These are phyloP conservation scores for Colletotrichum sublineola DNA, from an alignment of 2,329 filamentous ascomycete genomes.

Conservation along the genomic window DNA sequence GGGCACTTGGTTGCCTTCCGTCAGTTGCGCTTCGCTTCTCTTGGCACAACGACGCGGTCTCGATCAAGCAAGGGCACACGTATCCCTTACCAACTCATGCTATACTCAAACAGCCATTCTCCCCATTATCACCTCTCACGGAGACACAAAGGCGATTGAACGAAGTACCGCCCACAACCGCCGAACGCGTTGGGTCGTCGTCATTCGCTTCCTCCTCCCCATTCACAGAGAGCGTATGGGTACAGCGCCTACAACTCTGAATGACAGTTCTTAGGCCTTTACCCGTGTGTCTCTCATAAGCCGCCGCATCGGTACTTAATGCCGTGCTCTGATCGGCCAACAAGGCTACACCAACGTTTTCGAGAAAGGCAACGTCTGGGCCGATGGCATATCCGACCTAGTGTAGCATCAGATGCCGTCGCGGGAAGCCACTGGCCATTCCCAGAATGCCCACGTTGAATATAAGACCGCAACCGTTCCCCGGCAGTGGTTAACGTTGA, in stretches of 20 bases:
- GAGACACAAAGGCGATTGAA: conserved; percentile 3
- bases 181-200: conserved; percentile 1
- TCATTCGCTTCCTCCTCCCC: not conserved
- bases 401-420: conserved; percentile 11
- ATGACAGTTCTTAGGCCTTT: not conserved
- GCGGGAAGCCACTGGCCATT: conserved; percentile 13
- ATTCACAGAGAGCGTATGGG: not conserved
- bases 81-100: not conserved
- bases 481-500: conserved; percentile 33
- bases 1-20: not conserved
- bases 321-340: not conserved
- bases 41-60: not conserved
- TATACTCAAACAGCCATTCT: conserved; percentile 2
- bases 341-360: conserved; percentile 33
- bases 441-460: conserved; percentile 35
- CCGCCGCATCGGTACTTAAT: conserved; percentile 10
- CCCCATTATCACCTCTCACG: conserved; percentile 2
- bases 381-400: conserved; percentile 19
- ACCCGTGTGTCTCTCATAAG: not conserved
- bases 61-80: not conserved
- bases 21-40: not conserved
- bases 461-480: conserved; percentile 42
- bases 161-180: not conserved
- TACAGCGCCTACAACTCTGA: not conserved
- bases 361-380: conserved; percentile 20